Evolutionary conservation across 176 grass and related monocot species (phyloP), one percentile per base, ranked within the genome.

Genomic region (Oryza glumipatula): DNA sequence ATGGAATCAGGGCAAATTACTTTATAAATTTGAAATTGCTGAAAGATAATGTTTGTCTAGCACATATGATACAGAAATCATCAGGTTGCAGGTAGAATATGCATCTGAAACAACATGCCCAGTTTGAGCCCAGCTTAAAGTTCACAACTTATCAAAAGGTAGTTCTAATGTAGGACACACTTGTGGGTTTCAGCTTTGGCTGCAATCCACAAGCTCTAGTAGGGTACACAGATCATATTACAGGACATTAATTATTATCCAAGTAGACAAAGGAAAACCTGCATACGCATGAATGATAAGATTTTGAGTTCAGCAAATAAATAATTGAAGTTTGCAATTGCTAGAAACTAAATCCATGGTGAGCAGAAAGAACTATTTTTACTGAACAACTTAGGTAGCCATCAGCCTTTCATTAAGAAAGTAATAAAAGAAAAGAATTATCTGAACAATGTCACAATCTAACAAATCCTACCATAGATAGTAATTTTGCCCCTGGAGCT

Each of bases 401-500:
- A 51, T 63, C 33, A 16, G 80, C 61, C 15, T 74, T 68, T 48
- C 67, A 67, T 87, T 35, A 76, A 41, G 15, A 80, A 69, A 60
- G 22, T 16, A 61, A 64, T 52, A 66, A 36, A 69, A n/a, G n/a
- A 44, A 41, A 41, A 41, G 39, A n/a, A 61, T 70, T 49, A 76
- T 65, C 39, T 65, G 49, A 0, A 88, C 3, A 72, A 77, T 48
- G 3, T 0, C 14, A 21, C 52, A 56, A 56, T 17, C 17, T 32
- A 76, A 77, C 26, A 87, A 70, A 82, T 74, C 75, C 26, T 92
- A 90, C 93, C 93, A 64, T 88, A 95, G 15, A 95, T 91, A 67
- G 90, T 93, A 35, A 93, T 35, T 11, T 72, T 89, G 72, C 86
- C 90, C 56, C 79, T 95, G 75, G 88, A 90, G 72, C 81, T 91